Base-by-base conservation (phyloP, 2,329 filamentous ascomycete genomes). In the Fusarium globosum region DNA sequence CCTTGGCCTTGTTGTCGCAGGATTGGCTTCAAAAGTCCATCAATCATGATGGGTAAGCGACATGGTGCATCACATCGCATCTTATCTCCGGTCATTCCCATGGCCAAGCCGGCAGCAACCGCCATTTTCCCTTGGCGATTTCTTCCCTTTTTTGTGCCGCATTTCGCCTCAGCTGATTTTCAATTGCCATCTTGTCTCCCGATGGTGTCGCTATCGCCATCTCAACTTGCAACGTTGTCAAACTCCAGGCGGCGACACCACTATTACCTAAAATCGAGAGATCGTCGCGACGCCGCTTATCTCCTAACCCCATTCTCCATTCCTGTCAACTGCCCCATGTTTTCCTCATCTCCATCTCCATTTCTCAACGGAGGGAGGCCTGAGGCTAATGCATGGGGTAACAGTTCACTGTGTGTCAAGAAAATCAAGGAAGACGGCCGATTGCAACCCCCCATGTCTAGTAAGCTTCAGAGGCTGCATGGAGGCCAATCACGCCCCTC, bases 341-440 rank as follows among this genome's bases (percentile, higher is more conserved):
- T 33, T 30, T 14, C 43, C 35, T 38, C 61, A 42, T 63, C 62
- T 64, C 45, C 59, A 64, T 43, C 20, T 61, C 26, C 56, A 39
- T 60, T 33, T 58, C 43, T 62, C 51, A 38, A 39, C 61, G 30
- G 26, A 42, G 43, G 3, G 30, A 16, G n/a, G 30, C 33, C 41
- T 23, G 43, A 55, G 26, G 15, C 68, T 71, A 71, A 71, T 68
- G 68, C 70, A 71, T 48, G 70, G 70, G 70, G 70, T 71, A 73
- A 30, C 38, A 28, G 57, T 53, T 57, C 51, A 49, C 52, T 36
- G 26, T 48, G 48, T 45, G 43, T 55, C 51, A 45, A 51, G 28
- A 45, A 23, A 43, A 38, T 51, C 46, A 45, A 63, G n/a, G 26
- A 55, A 55, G 20, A 9, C 26, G 26, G 5, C 51, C 51, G 51